Base-by-base conservation (phyloP, 352 stramenopile genomes). In the Globisporangium orthogonon region DNA sequence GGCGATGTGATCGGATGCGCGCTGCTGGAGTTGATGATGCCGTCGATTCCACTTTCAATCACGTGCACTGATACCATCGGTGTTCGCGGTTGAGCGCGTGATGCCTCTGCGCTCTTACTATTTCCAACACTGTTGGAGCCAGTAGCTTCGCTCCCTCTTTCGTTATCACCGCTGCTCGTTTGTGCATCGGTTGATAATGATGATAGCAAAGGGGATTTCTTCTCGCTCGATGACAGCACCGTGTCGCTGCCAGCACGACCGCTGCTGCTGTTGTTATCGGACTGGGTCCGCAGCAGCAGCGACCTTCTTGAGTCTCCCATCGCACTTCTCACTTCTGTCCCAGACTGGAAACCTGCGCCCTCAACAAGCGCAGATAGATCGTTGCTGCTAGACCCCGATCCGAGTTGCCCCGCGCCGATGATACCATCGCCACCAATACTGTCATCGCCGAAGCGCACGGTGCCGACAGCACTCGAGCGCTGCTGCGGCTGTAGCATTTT, bases 401-500 rank as follows among this genome's bases (percentile, higher is more conserved):
- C 23, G 30, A 37, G 10, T 10, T 40, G 30, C n/a, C 48, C 30
- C 10, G 13, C 30, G 10, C 41, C 39, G 28, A 10, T 45, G 44
- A 10, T 45, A 35, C 31, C 33, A 11, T 33, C 50, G n/a, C 30
- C 37, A 9, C 46, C 7, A 7, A 43, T 41, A 23, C 40, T n/a
- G 23, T 52, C 54, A 7, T 58, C 58, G 17, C 41, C 56, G 23
- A 78, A 76, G 2, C 52, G 54, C 23, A 74, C 57, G 0, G 70
- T 61, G 15, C 52, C 61, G n/a, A 76, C 60, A 28, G 62, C 54
- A 62, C 70, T 76, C 9, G 67, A 55, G 1, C 63, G 64, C 7
- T 62, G 57, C 17, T 71, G 54, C 57, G 35, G 35, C 14, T 58
- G 29, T 44, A 52, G 63, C 0, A 52, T 18, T 7, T 47, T 35